Base-by-base conservation (phyloP, 2,329 filamentous ascomycete species). In the Corniculantispora saksenae region DNA sequence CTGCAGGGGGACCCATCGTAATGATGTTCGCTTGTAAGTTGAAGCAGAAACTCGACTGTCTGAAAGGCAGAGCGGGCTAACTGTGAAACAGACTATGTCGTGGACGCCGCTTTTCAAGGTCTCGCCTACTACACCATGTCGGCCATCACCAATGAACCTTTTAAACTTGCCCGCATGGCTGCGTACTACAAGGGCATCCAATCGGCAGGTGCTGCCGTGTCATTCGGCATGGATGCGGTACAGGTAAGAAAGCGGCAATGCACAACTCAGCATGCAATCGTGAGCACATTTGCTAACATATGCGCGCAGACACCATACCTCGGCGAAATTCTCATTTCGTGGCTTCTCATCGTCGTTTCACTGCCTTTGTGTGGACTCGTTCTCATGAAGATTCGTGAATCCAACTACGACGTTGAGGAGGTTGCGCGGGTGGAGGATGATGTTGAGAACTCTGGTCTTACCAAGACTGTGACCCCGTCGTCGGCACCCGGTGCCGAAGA, bases 131-230 rank as follows among this genome's bases (percentile, higher is more conserved):
- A 92, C 82, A 87, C 86, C 77, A 91, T 92, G 88, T 90, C 90
- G 54, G 83, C 89, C n/a, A 79, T 92, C 53, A 88, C 87, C 67
- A 92, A 92, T 80, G 91, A 91, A 74, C 82, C 86, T 63, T 88
- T 89, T 73, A 91, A 89, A 73, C 83, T 91, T 40, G 90, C 90
- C 73, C 91, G 91, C 76, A 91, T 90, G 74, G 89, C 89, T 21
- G 90, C 89, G 59, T 93, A 92, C 80, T 93, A 93, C 82, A 93
- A 93, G 78, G 90, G 90, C 19, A 90, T 93, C 58, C 91, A 94
- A 75, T 92, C 89, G 19, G 89, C 88, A 6, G 91, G 91, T 70
- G 85, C 87, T 1, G 91, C 89, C 27, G 86, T 79, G 4, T 72
- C 73, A 57, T 77, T 73, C 58, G 71, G 73, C 6, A 70, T 79